Percentiles rank a stretch among this genome's conserved stretches.
Conservation (phyloP, 768 basidiomycete species). For the Boletus sp. region DNA sequence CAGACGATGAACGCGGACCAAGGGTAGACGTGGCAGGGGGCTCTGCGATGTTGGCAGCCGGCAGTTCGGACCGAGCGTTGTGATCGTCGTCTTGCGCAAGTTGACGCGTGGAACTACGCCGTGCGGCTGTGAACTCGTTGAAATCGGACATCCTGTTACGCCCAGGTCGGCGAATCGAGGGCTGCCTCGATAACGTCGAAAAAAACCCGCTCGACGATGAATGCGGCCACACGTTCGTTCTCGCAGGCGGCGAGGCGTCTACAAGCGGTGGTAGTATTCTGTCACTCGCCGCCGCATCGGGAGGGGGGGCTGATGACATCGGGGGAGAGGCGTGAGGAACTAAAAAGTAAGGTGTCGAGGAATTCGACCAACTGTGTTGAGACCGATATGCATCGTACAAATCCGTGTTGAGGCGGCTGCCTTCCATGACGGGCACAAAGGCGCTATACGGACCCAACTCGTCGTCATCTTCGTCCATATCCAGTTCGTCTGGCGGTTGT, state of each 20-base stretch:
- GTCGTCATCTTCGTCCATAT: slow-evolving; percentile 68
- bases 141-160: slow-evolving; percentile 63
- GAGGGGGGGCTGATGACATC: slow-evolving; percentile 25
- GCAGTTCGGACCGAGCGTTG: slow-evolving; percentile 9
- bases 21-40: background rate
- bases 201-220: slow-evolving; percentile 25
- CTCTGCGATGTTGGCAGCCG: background rate
- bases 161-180: slow-evolving; percentile 58
- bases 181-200: slow-evolving; percentile 49
- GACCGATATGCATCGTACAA: slow-evolving; percentile 63
- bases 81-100: slow-evolving; percentile 30
- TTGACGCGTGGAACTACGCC: slow-evolving; percentile 50
- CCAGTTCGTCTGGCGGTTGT: slow-evolving; percentile 54
- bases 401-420: slow-evolving; percentile 55
- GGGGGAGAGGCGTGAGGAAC: slow-evolving; percentile 28
- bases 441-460: slow-evolving; percentile 47
- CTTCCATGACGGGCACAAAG: slow-evolving; percentile 42
- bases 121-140: slow-evolving; percentile 66
- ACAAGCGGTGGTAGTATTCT: slow-evolving; percentile 30
- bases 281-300: slow-evolving; percentile 22
- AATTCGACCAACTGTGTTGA: slow-evolving; percentile 33
- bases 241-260: slow-evolving; percentile 24
- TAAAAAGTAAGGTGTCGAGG: slow-evolving; percentile 24
- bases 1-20: slow-evolving; percentile 14
- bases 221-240: slow-evolving; percentile 22